Conservation (phyloP, 257 asterid genomes). For the Penstemon eatonii region DNA sequence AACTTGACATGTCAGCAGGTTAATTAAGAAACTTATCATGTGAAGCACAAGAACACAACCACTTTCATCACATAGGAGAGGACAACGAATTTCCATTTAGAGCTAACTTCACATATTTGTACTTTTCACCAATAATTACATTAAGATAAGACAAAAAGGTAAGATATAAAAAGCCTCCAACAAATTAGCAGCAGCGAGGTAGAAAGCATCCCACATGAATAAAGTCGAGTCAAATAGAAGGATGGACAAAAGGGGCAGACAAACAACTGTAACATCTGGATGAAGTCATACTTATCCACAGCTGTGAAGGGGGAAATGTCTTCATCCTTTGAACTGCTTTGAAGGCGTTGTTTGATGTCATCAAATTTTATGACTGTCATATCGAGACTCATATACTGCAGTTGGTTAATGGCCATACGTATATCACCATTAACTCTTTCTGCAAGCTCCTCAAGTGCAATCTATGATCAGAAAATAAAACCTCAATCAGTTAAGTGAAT, state of each 20-base stretch:
- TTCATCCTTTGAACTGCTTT: constrained; percentile 92
- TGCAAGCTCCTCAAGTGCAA: constrained; percentile 95
- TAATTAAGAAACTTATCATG: neutral
- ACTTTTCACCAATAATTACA: constrained; percentile 3
- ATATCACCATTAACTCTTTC: constrained; percentile 93
- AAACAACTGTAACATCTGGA: constrained; percentile 25
- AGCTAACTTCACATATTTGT: constrained; percentile 4
- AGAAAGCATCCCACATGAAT: neutral
- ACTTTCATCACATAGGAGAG: neutral
- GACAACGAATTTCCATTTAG: constrained; percentile 1
- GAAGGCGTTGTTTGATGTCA: constrained; percentile 85
- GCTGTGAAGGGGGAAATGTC: constrained; percentile 97
- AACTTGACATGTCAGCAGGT: neutral
- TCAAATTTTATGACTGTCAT: constrained; percentile 85
- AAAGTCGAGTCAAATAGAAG: neutral
- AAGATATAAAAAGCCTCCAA: constrained; percentile 3
- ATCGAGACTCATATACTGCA: constrained; percentile 95
- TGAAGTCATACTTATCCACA: constrained; percentile 76
- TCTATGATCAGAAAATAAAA: constrained; percentile 43
- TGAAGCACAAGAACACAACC: constrained; percentile 16
- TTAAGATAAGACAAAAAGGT: neutral
- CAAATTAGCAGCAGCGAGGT: neutral
- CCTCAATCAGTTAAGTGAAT: constrained; percentile 21
- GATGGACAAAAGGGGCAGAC: constrained; percentile 11
- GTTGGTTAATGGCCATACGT: constrained; percentile 93